Base-by-base conservation (phyloP, 805 yeast species). In the Myxozyma sirexii region DNA sequence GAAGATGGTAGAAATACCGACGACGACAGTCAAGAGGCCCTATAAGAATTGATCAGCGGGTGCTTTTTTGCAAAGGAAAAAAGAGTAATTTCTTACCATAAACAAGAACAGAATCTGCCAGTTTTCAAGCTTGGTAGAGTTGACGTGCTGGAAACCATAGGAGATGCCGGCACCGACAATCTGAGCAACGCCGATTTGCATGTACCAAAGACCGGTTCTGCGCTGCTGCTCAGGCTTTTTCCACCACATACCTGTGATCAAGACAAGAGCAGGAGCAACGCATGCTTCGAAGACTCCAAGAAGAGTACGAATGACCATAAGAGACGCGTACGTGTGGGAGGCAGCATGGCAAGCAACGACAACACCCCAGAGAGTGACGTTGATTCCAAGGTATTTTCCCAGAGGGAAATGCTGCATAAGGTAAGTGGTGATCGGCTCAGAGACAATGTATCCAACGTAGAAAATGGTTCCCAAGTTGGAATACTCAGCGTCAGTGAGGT, bases 191-290 rank as follows among this genome's bases (percentile, higher is more conserved):
- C 75, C 78, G 58, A 66, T 66, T 35, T 60, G 63, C 12, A 66
- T 54, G 76, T 59, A 64, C 67, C 68, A 65, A 24, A 65, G 37
- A n/a, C 79, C 70, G 64, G 78, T 82, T 67, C 82, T 83, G 4
- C 81, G 61, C 13, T 85, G 84, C 43, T 82, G 81, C 54, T 65
- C 68, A 10, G 47, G 48, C 31, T 56, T 63, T 4, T 80, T 79
- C 73, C 81, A 84, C 70, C 82, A 84, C 87, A 83, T 83, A 31
- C 86, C 83, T 41, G 83, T 81, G 47, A 84, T 79, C 21, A 82
- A 74, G 51, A 82, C 79, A 49, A 83, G 75, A 0, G 85, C 83
- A 2, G 83, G 83, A 0, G 84, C 82, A 50, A 83, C 77, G 3
- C 83, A 79, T 3, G 80, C 69, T 64, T 84, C 87, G 39, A 81